phyloP scores from a whole-genome alignment of 306 rosid genomes.

The Coriaria nepalensis region DNA sequence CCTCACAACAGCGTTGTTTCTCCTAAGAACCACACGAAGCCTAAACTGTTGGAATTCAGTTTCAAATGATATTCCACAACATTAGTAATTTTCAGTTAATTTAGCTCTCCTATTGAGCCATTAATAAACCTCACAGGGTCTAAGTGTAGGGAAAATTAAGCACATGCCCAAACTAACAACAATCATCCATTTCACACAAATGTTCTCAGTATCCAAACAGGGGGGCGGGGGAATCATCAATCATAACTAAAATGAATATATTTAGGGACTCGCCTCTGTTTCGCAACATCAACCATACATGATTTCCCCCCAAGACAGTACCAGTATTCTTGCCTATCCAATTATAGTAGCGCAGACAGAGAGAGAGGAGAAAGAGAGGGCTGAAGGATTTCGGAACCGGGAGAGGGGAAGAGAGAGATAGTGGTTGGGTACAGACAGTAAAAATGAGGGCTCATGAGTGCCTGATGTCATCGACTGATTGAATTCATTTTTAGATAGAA shows the following conservation, averaged over 20 bases:
- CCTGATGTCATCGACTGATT: constrained; percentile 27
- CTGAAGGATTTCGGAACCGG: constrained; percentile 6
- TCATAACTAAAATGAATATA: background rate
- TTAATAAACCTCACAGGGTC: background rate
- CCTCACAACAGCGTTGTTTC: too few relatives aligned
- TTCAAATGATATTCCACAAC: too few relatives aligned
- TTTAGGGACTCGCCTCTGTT: constrained; percentile 1
- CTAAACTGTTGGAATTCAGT: too few relatives aligned
- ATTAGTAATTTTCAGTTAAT: too few relatives aligned
- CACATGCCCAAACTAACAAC: background rate
- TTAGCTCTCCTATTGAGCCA: too few relatives aligned
- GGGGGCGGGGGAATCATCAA: background rate
- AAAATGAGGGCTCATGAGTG: constrained; percentile 37
- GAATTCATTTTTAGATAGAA: background rate
- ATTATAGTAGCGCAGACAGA: constrained; percentile 5
- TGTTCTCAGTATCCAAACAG: constrained; percentile 1
- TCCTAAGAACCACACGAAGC: too few relatives aligned
- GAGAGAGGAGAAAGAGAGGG: constrained; percentile 12
- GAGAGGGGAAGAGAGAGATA: constrained; percentile 15
- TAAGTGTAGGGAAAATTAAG: too few relatives aligned
- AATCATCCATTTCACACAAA: constrained; percentile 4
- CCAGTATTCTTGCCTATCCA: background rate
- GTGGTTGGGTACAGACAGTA: constrained; percentile 36
- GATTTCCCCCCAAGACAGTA: background rate
- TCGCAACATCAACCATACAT: background rate